Evolutionary conservation across 495 filamentous ascomycete species (phyloP).

Genomic region (Aspergillus mulundensis): DNA sequence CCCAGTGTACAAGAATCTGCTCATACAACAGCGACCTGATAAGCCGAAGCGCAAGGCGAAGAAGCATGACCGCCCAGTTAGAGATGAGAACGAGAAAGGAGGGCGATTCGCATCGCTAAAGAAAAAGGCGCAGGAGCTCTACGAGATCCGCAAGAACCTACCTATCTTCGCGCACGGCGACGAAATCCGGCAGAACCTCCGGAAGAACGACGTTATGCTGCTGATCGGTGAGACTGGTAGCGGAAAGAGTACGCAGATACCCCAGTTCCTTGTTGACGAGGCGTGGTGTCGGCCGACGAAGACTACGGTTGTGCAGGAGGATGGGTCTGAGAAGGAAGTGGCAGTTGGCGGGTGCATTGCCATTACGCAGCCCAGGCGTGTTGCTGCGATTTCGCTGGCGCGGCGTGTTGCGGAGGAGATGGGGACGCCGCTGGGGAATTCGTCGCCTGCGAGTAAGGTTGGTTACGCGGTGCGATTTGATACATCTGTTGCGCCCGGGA

Average conservation of each 20-base stretch:
- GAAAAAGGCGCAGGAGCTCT: conserved; percentile 46
- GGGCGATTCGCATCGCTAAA: conserved; percentile 32
- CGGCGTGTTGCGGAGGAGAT: conserved; percentile 85
- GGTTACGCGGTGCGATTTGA: conserved; percentile 96
- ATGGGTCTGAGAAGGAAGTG: conserved; percentile 44
- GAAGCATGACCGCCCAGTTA: background rate
- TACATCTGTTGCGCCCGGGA: conserved; percentile 66
- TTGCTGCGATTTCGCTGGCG: conserved; percentile 92
- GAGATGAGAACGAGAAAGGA: conserved; percentile 1
- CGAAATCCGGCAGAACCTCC: conserved; percentile 62
- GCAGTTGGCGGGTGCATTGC: conserved; percentile 82
- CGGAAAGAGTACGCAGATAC: conserved; percentile 95
- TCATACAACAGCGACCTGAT: background rate
- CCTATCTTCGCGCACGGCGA: conserved; percentile 76
- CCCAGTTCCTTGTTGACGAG: conserved; percentile 80
- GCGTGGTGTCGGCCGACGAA: conserved; percentile 66
- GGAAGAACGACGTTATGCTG: conserved; percentile 70
- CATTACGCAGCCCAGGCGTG: conserved; percentile 89
- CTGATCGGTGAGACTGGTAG: conserved; percentile 93
- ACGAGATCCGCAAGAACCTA: conserved; percentile 56
- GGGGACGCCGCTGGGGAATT: conserved; percentile 71
- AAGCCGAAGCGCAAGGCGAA: conserved; percentile 13
- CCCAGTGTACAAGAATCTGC: background rate
- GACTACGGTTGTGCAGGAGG: conserved; percentile 40
- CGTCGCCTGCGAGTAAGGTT: conserved; percentile 65